phyloP scores from a whole-genome alignment of 306 rosid genomes.

The Myrica gale region DNA sequence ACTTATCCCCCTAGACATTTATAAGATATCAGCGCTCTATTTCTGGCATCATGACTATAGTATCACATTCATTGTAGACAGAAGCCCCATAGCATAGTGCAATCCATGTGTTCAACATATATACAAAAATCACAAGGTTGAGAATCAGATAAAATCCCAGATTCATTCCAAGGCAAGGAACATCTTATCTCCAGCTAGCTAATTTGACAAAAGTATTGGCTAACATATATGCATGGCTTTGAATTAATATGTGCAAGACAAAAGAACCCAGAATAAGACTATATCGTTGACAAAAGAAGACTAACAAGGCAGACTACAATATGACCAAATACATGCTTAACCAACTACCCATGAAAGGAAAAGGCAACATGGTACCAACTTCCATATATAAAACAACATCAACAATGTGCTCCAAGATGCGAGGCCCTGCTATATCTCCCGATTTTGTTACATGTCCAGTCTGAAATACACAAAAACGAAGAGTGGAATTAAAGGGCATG shows the following conservation, averaged over 20 bases:
- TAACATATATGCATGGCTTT: neutral
- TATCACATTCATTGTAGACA: neutral
- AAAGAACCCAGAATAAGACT: conserved; percentile 14
- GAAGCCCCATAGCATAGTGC: neutral
- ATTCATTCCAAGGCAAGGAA: conserved; percentile 2
- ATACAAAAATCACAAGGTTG: neutral
- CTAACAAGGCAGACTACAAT: conserved; percentile 14
- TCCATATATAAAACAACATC: conserved; percentile 91
- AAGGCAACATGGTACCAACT: conserved; percentile 64
- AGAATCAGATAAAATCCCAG: neutral
- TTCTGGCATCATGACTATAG: neutral
- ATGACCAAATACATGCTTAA: conserved; percentile 8
- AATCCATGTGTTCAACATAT: conserved; percentile 9
- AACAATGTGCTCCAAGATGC: conserved; percentile 87
- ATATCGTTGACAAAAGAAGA: conserved; percentile 9
- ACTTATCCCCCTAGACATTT: conserved; percentile 76
- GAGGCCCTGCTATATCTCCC: conserved; percentile 97
- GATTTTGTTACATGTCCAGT: conserved; percentile 88
- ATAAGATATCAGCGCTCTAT: conserved; percentile 15
- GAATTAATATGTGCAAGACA: neutral
- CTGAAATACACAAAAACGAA: conserved; percentile 43
- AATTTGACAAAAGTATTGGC: neutral
- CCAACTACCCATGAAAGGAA: conserved; percentile 31
- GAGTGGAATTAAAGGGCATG: neutral
- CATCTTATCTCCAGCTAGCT: neutral